Conservation (phyloP, 2,329 filamentous ascomycete species). For the Hawksworthiomyces lignivorus region DNA sequence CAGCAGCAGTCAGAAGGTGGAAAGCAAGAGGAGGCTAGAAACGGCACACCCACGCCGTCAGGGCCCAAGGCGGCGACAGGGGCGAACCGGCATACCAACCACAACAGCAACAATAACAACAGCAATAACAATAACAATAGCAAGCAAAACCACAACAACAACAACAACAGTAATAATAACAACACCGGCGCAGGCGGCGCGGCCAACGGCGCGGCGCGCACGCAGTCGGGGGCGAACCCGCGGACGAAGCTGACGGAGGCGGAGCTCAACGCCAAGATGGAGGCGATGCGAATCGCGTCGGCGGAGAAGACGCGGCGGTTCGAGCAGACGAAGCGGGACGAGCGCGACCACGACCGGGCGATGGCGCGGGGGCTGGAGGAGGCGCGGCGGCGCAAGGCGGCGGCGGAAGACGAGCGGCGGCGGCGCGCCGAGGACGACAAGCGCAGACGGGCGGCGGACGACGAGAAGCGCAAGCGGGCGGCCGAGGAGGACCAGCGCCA, state of each 20-base stretch:
- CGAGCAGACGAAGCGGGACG: constrained; percentile 49
- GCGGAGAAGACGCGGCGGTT: constrained; percentile 53
- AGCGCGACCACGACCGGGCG: constrained; percentile 46
- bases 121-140: constrained; percentile 5
- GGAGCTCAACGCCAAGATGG: constrained; percentile 53
- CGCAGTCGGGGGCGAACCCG: constrained; percentile 49
- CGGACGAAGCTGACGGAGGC: constrained; percentile 52
- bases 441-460: constrained; percentile 43
- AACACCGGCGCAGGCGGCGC: constrained; percentile 13
- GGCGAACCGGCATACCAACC: too few relatives aligned
- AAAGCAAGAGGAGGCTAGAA: too few relatives aligned
- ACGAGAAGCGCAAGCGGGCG: constrained; percentile 40
- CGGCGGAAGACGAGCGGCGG: constrained; percentile 45
- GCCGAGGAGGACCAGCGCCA: constrained; percentile 45
- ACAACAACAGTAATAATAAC: constrained; percentile 27
- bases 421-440: constrained; percentile 43
- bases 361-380: constrained; percentile 50
- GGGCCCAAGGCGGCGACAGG: too few relatives aligned
- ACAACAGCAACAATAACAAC: constrained; percentile 2
- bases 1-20: background rate
- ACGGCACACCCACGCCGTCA: too few relatives aligned
- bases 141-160: constrained; percentile 5
- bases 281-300: constrained; percentile 50
- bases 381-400: constrained; percentile 40
- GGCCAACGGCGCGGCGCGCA: constrained; percentile 27